phyloP scores from a whole-genome alignment of 108 stramenopile genomes.

The Stephanodiscus minutulus region DNA sequence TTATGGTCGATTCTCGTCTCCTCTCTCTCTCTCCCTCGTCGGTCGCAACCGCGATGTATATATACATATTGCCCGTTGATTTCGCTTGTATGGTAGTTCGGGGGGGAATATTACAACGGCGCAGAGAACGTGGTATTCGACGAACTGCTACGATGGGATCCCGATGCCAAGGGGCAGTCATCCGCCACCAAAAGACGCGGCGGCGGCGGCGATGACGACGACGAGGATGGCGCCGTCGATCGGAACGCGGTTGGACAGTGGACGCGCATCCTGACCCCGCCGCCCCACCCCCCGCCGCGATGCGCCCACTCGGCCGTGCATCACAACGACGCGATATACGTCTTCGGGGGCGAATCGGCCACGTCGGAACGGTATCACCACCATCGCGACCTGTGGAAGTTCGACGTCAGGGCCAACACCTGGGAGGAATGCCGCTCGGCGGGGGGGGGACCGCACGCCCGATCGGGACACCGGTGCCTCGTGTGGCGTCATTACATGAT shows the following conservation, averaged over 20 bases:
- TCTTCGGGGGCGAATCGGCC: constrained; percentile 95
- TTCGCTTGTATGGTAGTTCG: too few relatives aligned
- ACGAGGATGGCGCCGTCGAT: constrained; percentile 12
- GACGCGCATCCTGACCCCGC: constrained; percentile 76
- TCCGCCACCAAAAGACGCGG: constrained; percentile 1
- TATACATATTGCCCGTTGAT: too few relatives aligned
- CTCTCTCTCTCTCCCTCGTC: constrained; percentile 28
- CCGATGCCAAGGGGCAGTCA: constrained; percentile 26
- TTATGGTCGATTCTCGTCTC: too few relatives aligned
- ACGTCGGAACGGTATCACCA: constrained; percentile 95
- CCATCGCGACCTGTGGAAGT: constrained; percentile 93
- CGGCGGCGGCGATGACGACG: constrained; percentile 37
- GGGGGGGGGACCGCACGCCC: constrained; percentile 69
- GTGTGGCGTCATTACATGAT: constrained; percentile 95
- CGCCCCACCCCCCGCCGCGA: constrained; percentile 81
- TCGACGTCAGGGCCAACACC: constrained; percentile 73
- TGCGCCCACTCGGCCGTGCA: constrained; percentile 93
- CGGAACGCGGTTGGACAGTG: constrained; percentile 58
- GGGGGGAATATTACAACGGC: constrained; percentile 96
- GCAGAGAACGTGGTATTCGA: constrained; percentile 91
- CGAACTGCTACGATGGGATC: constrained; percentile 84
- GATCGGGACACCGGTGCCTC: constrained; percentile 89
- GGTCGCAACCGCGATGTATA: too few relatives aligned
- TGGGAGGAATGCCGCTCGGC: constrained; percentile 84
- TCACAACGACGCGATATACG: constrained; percentile 87